Base-by-base conservation (phyloP, 2,329 filamentous ascomycete species). In the Herpotrichia juniperi region DNA sequence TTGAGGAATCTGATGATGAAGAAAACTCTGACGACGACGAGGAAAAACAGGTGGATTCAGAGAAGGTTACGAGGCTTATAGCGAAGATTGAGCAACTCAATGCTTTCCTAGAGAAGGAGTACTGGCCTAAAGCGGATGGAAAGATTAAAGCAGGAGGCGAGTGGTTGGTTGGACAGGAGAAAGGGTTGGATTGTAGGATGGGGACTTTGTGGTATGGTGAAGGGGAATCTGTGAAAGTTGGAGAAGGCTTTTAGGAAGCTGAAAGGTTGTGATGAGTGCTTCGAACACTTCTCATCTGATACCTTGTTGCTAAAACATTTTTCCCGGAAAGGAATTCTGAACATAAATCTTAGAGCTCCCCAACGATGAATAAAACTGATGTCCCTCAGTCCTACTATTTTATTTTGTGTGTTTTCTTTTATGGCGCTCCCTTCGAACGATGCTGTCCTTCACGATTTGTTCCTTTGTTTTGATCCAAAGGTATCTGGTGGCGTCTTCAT, bases 151-250 rank as follows among this genome's bases (percentile, higher is more conserved):
- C 69, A 1, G 78, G 79, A 11, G 87, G 88, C 0, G 89, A 94
- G 67, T 97, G 93, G 92, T 77, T 89, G 21, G 86, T 97, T n/a
- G 93, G 93, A 0, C 85, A 96, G 63, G 91, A 93, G 71, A 88
- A 81, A 62, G 93, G 93, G 0, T 75, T 97, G 48, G 89, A 93
- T 65, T 86, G 85, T 52, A 83, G 90, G 39, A 84, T 82, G 57
- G 93, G 93, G 0, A 79, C 81, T 5, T 74, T 96, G 39, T 97
- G 93, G 91, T 97, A 96, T 76, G 93, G 79, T 2, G 90, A 87
- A 22, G 93, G 93, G 1, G 82, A 89, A 57, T 88, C 85, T 3
- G 80, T 96, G 16, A 66, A 76, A 53, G 49, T 80, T 7, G 84
- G 84, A 0, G 73, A 76, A 53, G 82, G 78, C 1, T 81, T 80